Evolutionary conservation across 768 basidiomycete genomes (phyloP).

Genomic region (Hortiboletus flavorubellus): DNA sequence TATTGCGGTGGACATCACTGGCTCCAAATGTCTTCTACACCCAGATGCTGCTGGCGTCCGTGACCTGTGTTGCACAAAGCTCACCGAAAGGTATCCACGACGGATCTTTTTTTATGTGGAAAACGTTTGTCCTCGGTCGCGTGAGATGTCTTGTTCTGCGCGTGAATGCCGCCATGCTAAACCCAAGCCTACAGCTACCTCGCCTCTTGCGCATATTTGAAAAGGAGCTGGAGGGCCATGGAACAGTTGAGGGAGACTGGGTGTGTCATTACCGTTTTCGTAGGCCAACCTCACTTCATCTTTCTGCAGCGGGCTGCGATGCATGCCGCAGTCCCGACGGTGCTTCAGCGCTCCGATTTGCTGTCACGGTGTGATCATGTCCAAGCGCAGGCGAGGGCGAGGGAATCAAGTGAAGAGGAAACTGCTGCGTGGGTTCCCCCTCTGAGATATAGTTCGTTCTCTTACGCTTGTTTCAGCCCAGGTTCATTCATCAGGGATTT

Average conservation of each 20-base stretch:
- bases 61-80: constrained; percentile 59
- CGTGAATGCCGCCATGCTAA: not conserved
- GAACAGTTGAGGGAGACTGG: constrained; percentile 52
- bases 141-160: constrained; percentile 39
- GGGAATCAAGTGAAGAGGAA: constrained; percentile 24
- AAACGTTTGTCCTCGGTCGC: constrained; percentile 66
- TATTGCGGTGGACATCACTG: constrained; percentile 63
- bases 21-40: constrained; percentile 62
- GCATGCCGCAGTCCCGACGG: constrained; percentile 46
- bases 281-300: constrained; percentile 6
- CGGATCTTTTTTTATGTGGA: constrained; percentile 51
- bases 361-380: constrained; percentile 52
- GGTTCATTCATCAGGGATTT: constrained; percentile 28
- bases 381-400: constrained; percentile 32
- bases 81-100: constrained; percentile 30
- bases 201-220: constrained; percentile 54
- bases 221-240: constrained; percentile 46
- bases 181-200: constrained; percentile 49
- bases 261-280: constrained; percentile 35
- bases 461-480: constrained; percentile 21
- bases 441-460: not conserved
- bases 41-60: constrained; percentile 61
- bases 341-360: constrained; percentile 52
- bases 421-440: constrained; percentile 10
- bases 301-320: constrained; percentile 37